Conservation (phyloP, 140 eudicot species). For the Artemisia princeps region DNA sequence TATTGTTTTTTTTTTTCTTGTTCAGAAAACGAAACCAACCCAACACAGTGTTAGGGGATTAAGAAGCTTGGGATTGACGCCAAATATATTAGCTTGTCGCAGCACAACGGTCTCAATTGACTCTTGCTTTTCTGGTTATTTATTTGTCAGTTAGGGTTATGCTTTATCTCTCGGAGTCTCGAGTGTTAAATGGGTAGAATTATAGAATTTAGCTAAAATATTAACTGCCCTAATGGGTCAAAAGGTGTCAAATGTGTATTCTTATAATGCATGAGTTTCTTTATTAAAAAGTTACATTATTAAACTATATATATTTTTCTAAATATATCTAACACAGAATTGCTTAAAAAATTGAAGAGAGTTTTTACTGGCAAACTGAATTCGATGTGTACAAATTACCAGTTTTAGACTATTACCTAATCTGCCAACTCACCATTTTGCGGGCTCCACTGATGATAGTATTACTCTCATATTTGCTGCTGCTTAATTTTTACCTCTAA, state of each 20-base stretch:
- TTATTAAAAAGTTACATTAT: too few relatives aligned
- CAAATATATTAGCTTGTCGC: conserved; percentile 89
- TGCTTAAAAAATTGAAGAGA: too few relatives aligned
- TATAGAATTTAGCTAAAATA: too few relatives aligned
- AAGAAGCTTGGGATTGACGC: conserved; percentile 79
- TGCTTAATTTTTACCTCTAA: conserved; percentile 4
- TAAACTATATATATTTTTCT: too few relatives aligned
- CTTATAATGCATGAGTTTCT: too few relatives aligned
- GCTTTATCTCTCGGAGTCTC: too few relatives aligned
- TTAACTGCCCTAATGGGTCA: too few relatives aligned
- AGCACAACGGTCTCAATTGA: conserved; percentile 56
- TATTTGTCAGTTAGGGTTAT: background rate
- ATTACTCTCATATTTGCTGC: background rate
- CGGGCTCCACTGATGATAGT: background rate
- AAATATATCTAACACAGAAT: too few relatives aligned
- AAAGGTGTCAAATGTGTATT: too few relatives aligned
- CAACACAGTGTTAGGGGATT: conserved; percentile 93
- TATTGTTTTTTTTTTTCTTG: conserved; percentile 5
- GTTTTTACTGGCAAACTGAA: too few relatives aligned
- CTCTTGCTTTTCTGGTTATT: background rate
- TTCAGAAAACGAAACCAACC: conserved; percentile 97
- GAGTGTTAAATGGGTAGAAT: too few relatives aligned
- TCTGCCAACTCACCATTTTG: background rate
- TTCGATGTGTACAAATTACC: background rate
- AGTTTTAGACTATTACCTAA: background rate